Evolutionary conservation across 257 asterid species (phyloP).

Genomic region (Solanum medicagineum): DNA sequence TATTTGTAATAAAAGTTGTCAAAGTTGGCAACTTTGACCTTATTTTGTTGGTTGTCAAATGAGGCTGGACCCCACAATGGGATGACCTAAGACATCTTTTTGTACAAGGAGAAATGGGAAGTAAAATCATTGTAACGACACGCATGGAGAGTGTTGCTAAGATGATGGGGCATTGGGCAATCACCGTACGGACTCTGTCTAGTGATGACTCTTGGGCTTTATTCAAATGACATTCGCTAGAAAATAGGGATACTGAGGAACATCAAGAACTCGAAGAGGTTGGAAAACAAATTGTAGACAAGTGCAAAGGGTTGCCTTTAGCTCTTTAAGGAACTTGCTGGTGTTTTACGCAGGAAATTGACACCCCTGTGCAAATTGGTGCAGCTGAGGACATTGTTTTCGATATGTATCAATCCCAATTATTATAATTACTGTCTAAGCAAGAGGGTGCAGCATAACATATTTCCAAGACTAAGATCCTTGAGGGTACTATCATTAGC

Average conservation of each 20-base stretch:
- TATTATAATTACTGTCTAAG: neutral
- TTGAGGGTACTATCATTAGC: no score
- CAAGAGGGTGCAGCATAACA: neutral
- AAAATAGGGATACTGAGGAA: neutral
- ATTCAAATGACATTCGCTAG: neutral
- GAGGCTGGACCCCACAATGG: no score
- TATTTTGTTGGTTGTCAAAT: no score
- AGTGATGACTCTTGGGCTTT: neutral
- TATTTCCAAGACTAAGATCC: neutral
- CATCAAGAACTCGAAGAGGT: no score
- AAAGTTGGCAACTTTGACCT: no score
- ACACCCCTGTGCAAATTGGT: neutral
- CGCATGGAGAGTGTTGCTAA: no score
- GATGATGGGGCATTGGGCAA: neutral
- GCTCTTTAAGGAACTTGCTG: neutral
- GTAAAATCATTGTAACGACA: no score
- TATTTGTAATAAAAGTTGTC: no score
- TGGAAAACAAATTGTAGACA: neutral
- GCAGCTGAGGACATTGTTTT: neutral
- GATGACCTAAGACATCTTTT: neutral
- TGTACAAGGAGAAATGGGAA: no score
- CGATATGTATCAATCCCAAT: accelerated
- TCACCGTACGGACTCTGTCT: neutral
- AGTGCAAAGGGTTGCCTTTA: neutral
- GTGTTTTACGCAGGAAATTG: neutral